Conservation (phyloP, 257 asterid species). For the Solanum medicagineum region DNA sequence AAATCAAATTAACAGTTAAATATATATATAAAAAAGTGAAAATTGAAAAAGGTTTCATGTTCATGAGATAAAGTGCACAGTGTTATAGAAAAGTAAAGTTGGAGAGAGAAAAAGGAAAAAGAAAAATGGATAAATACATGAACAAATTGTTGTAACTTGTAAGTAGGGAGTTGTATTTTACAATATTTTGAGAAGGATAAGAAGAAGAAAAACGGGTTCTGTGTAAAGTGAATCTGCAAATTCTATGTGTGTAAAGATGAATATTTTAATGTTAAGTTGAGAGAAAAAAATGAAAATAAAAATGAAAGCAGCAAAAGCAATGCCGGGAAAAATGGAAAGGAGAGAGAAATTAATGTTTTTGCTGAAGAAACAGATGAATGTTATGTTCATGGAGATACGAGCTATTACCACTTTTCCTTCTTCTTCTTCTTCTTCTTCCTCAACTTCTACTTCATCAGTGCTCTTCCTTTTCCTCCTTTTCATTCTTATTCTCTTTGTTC, state of each 20-base stretch:
- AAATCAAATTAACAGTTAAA: neutral
- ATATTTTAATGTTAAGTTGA: conserved; percentile 14
- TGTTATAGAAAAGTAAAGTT: neutral
- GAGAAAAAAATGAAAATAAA: neutral
- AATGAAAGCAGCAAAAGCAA: conserved; percentile 14
- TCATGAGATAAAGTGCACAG: neutral
- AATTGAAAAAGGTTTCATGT: neutral
- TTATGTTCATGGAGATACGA: conserved; percentile 60
- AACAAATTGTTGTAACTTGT: neutral
- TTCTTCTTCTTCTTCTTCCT: neutral
- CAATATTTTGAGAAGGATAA: neutral
- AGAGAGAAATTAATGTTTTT: conserved; percentile 23
- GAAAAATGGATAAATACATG: neutral
- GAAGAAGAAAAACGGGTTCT: neutral
- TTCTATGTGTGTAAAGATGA: neutral
- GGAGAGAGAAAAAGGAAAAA: neutral
- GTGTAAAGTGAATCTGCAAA: neutral
- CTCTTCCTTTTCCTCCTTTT: conserved; percentile 71
- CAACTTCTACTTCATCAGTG: conserved; percentile 20
- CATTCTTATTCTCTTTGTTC: conserved; percentile 70
- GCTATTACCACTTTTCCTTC: conserved; percentile 22
- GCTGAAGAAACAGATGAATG: conserved; percentile 18
- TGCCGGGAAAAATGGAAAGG: conserved; percentile 31
- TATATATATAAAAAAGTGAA: neutral
- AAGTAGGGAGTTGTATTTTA: neutral